Conservation (phyloP, 257 asterid species). For the Scutellaria galericulata region DNA sequence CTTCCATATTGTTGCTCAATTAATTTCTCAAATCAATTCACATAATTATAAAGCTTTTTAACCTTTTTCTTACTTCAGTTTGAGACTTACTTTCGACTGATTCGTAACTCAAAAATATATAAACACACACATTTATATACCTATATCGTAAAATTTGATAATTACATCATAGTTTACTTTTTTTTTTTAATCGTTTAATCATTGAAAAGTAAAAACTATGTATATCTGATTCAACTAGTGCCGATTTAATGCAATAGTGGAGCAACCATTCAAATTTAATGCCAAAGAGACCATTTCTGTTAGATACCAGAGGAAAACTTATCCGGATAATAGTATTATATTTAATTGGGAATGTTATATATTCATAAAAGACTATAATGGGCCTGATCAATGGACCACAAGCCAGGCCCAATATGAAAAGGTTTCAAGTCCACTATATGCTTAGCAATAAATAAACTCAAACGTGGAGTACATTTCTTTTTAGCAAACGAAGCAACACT, state of each 20-base stretch:
- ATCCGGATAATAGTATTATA: too few species aligned
- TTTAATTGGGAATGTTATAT: too few species aligned
- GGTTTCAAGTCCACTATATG: too few species aligned
- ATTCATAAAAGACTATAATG: neutral
- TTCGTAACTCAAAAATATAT: neutral
- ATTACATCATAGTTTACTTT: neutral
- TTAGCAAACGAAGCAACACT: too few species aligned
- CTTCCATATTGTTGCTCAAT: neutral
- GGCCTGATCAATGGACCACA: neutral
- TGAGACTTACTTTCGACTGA: neutral
- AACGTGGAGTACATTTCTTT: neutral
- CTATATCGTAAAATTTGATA: neutral
- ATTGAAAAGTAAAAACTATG: too few species aligned
- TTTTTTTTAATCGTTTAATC: too few species aligned
- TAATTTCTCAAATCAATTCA: neutral
- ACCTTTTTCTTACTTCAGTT: neutral
- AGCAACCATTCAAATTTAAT: too few species aligned
- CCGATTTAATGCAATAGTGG: too few species aligned
- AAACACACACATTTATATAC: neutral
- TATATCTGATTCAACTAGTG: too few species aligned
- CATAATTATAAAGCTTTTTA: neutral
- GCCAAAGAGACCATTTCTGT: too few species aligned
- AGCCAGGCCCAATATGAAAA: too few species aligned
- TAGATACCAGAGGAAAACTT: too few species aligned
- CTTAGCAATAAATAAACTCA: slow-evolving; percentile 17